Evolutionary conservation across 2,329 filamentous ascomycete species (phyloP).

Genomic region (Aspergillus tubingensis): DNA sequence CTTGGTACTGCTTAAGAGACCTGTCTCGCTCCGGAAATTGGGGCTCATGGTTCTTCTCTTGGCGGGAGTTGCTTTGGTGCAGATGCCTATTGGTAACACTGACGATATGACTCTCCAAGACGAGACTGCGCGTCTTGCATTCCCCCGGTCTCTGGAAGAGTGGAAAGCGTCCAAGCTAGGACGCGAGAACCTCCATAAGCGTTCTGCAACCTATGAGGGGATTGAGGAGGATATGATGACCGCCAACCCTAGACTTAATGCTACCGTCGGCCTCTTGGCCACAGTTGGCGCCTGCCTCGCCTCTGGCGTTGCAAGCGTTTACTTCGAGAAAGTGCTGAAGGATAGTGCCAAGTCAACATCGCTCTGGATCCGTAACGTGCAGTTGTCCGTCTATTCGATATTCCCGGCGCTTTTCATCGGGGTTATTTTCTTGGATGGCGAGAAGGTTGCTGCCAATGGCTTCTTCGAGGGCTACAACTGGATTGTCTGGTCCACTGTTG

Average conservation of each 20-base stretch:
- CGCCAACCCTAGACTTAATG: conserved; percentile 66
- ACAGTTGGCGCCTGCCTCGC: conserved; percentile 76
- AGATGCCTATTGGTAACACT: conserved; percentile 66
- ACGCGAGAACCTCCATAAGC: conserved; percentile 57
- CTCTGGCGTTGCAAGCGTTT: conserved; percentile 77
- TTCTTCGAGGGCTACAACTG: conserved; percentile 96
- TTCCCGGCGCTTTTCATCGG: conserved; percentile 87
- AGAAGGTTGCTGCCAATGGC: conserved; percentile 76
- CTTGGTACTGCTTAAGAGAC: conserved; percentile 71
- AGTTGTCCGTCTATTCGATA: conserved; percentile 90
- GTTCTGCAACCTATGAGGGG: conserved; percentile 87
- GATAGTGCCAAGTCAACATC: conserved; percentile 74
- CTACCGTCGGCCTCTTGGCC: conserved; percentile 74
- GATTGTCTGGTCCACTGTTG: conserved; percentile 83
- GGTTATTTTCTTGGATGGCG: conserved; percentile 82
- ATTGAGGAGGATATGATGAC: conserved; percentile 66
- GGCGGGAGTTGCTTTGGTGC: conserved; percentile 80
- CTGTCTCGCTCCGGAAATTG: conserved; percentile 75
- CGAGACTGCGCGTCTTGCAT: conserved; percentile 67
- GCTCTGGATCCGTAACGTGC: conserved; percentile 92
- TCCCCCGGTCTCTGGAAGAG: conserved; percentile 77
- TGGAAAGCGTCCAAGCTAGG: conserved; percentile 59
- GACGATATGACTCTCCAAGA: conserved; percentile 54
- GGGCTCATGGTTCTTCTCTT: conserved; percentile 76
- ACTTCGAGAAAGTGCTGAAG: conserved; percentile 79